Evolutionary conservation across 1,284 basidiomycete genomes (phyloP), one percentile per base, ranked within the genome.

Genomic region (Microbotryum silenes-acaulis): DNA sequence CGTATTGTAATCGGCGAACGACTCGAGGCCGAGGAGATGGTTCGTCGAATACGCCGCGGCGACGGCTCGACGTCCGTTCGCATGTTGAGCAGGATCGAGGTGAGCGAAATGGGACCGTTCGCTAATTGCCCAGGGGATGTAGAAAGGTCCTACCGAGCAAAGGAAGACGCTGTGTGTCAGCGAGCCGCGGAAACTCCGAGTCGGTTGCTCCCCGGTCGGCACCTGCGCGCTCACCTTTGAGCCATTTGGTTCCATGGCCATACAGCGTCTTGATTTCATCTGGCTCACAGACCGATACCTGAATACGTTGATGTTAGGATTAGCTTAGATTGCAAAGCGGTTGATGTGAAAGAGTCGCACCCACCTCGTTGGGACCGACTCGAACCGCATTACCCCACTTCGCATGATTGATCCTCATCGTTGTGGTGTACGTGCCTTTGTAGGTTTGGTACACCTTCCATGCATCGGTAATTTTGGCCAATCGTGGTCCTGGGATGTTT

Each of bases 21-120:
- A 65, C 57, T 72, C 71, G 27, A 72, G 70, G 46, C 68, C 66
- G 44, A 69, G 62, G 1, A 72, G 63, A 45, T 63, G 64, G 58
- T 64, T 71, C 58, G 71, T 67, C 54, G 65, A 68, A 59, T 72
- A 72, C 6, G 71, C 71, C 44, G 63, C 62, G 2, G 71, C 67
- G 7, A 71, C 66, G 4, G 66, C 66, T 23, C 71, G 27, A 20
- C 71, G 64, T 18, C 67, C 59, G 45, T 63, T 65, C 49, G 59
- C 62, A 54, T 72, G 71, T 47, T 63, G 60, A 25, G 70, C 62
- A 10, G 69, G 65, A 44, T 72, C 69, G n/a, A 65, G 62, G 51
- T 72, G 70, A 52, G 67, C 64, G 50, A 72, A 72, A 57, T 72
- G 66, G 5, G 68, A 70, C 18, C 70, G 70, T 20, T 64, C 60